Base-by-base conservation (phyloP, 2,329 filamentous ascomycete genomes). In the Aspergillus pseudotamarii region DNA sequence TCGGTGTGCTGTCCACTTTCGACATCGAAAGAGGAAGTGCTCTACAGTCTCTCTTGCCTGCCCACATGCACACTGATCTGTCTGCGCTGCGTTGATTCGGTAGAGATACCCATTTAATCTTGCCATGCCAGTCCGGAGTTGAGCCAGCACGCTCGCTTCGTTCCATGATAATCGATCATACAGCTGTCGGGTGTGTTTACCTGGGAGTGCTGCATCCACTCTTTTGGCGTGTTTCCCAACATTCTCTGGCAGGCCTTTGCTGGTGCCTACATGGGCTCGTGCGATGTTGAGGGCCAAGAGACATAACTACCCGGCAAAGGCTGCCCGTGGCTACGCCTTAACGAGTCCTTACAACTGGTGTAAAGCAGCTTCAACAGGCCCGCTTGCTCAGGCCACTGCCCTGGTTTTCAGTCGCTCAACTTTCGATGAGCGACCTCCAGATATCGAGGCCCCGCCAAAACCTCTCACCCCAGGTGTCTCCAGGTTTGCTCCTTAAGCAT, bases 31-130 rank as follows among this genome's bases (percentile, higher is more conserved):
- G 14, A 38, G 36, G 14, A 38, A 19, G 14, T 38, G 36, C 36
- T 38, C 36, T 19, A 38, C 36, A 1, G 36, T 38, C 60, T 32
- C 9, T 32, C 8, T 32, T 32, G 30, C 30, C 3, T 32, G 8
- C 10, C 30, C 30, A 32, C 30, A 69, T 62, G 32, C 60, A 65
- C 65, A 72, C 57, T 69, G 64, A 59, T 71, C 48, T 48, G 55
- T 62, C 56, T 62, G 46, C 21, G 48, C 46, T 16, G 23, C 26
- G 19, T 55, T 58, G 48, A 62, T 62, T 34, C 46, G 26, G 50
- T 58, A 56, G 38, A 73, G 67, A 62, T 75, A 75, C 50, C 63
- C 60, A 68, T 75, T 75, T 14, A 76, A 67, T 68, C 73, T 68
- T 62, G 68, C 66, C 64, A 74, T 75, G 50, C 72, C 68, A 10